phyloP scores from a whole-genome alignment of 139 green algal genomes.

The Astrephomene gubernaculifera region DNA sequence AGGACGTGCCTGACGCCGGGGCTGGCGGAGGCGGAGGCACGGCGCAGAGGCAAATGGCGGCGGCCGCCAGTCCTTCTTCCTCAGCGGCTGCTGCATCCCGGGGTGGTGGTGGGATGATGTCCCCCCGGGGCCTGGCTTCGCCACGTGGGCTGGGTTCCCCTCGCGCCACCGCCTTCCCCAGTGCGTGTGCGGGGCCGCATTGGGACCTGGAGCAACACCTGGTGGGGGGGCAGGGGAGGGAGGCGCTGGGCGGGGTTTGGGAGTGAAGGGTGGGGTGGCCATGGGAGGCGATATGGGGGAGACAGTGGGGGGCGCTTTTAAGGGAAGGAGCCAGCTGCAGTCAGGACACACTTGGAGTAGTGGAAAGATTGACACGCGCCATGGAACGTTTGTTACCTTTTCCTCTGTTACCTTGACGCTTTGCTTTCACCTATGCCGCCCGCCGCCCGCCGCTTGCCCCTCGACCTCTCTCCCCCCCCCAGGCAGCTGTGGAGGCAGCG shows the following conservation, averaged over 20 bases:
- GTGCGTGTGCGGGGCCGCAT: not conserved
- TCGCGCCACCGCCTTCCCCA: not conserved
- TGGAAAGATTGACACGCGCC: not conserved
- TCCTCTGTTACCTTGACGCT: not conserved
- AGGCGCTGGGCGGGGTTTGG: not conserved
- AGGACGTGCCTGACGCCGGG: not conserved
- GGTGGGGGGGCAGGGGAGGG: not conserved
- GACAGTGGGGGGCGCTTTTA: not conserved
- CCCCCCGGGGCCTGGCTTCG: too few relatives aligned
- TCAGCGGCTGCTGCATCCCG: not conserved
- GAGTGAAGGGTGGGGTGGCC: not conserved
- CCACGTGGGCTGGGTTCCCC: not conserved
- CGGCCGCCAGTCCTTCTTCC: conserved; percentile 9
- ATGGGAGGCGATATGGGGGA: not conserved
- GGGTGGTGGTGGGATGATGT: not conserved
- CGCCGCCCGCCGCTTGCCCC: too few relatives aligned
- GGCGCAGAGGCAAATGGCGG: not conserved
- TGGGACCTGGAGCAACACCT: conserved; percentile 13
- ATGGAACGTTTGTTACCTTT: not conserved
- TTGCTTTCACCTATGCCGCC: not conserved
- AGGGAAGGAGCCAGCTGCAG: too few relatives aligned
- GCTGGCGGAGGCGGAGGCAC: not conserved
- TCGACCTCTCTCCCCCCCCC: not conserved
- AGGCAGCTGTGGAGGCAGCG: conserved; percentile 19
- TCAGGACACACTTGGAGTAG: too few relatives aligned